These are phyloP conservation scores for Ustilago bromivora DNA, from an alignment of 1,284 basidiomycete species.

Conservation along the genomic window DNA sequence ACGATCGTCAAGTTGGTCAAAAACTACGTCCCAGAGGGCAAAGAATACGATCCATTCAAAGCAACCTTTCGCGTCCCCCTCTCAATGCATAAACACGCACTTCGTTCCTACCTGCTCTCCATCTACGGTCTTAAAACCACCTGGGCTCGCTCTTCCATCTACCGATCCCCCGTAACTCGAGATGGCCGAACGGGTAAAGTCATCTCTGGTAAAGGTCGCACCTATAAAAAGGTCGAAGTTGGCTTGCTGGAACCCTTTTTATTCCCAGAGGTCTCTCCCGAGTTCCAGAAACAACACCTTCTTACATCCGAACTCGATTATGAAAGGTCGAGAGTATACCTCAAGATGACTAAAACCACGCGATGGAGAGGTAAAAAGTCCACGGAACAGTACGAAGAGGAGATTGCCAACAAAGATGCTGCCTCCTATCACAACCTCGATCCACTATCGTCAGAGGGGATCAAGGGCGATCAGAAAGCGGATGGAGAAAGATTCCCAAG, in stretches of 20 bases:
- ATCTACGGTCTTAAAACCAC: conserved; percentile 84
- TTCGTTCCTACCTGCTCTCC: conserved; percentile 84
- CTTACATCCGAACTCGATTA: conserved; percentile 56
- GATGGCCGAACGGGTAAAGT: conserved; percentile 73
- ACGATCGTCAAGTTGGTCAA: conserved; percentile 84
- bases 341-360: conserved; percentile 61
- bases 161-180: conserved; percentile 70
- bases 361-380: conserved; percentile 58
- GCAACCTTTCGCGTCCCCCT: conserved; percentile 89
- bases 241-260: conserved; percentile 68
- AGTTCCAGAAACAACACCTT: conserved; percentile 54
- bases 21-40: conserved; percentile 81
- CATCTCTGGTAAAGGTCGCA: conserved; percentile 54
- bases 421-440: conserved; percentile 28
- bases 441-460: conserved; percentile 13
- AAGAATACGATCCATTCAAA: conserved; percentile 91
- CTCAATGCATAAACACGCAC: conserved; percentile 88
- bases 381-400: conserved; percentile 39
- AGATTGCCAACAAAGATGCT: conserved; percentile 26
- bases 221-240: conserved; percentile 68
- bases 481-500: conserved; percentile 32
- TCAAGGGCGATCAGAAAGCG: conserved; percentile 10
- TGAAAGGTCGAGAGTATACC: conserved; percentile 51
- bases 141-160: conserved; percentile 92
- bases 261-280: conserved; percentile 61